Percentiles rank a stretch among this genome's conserved stretches.
Conservation (phyloP, 2,329 filamentous ascomycete genomes). For the Dothistroma septosporum region DNA sequence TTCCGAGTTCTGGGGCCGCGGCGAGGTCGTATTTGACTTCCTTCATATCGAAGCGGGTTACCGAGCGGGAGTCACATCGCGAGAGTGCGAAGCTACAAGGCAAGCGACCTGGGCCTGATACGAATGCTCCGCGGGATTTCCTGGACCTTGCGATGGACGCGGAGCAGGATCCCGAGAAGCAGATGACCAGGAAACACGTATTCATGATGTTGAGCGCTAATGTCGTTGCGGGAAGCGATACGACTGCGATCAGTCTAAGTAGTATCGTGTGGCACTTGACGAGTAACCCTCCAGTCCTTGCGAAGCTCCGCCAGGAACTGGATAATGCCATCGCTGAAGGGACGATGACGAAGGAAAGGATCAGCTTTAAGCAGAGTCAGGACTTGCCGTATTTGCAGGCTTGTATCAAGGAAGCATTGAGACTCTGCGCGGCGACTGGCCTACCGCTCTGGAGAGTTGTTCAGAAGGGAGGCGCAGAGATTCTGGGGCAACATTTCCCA, state of each 20-base stretch:
- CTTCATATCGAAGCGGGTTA: conserved; percentile 13
- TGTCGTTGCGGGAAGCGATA: conserved; percentile 33
- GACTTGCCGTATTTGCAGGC: conserved; percentile 41
- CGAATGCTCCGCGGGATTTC: conserved; percentile 16
- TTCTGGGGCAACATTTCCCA: conserved; percentile 40
- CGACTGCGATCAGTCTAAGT: conserved; percentile 35
- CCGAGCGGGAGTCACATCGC: conserved; percentile 9
- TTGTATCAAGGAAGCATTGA: conserved; percentile 29
- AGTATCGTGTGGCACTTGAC: conserved; percentile 34
- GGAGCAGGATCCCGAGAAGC: conserved; percentile 17
- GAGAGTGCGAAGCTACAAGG: conserved; percentile 5
- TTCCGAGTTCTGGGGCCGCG: conserved; percentile 15
- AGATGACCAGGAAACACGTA: conserved; percentile 20
- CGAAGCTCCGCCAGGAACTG: conserved; percentile 23
- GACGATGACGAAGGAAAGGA: conserved; percentile 20
- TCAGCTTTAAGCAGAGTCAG: conserved; percentile 34
- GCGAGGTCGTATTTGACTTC: conserved; percentile 13
- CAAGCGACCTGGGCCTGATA: conserved; percentile 10
- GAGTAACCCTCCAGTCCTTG: conserved; percentile 25
- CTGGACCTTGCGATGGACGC: conserved; percentile 20
- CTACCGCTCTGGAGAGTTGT: conserved; percentile 19
- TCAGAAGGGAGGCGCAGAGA: conserved; percentile 14
- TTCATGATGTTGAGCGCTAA: conserved; percentile 22
- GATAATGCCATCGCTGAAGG: conserved; percentile 6
- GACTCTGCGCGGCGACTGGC: conserved; percentile 23